These are phyloP conservation scores for Penicillium mononematosum DNA, from an alignment of 495 filamentous ascomycete genomes.

Conservation along the genomic window DNA sequence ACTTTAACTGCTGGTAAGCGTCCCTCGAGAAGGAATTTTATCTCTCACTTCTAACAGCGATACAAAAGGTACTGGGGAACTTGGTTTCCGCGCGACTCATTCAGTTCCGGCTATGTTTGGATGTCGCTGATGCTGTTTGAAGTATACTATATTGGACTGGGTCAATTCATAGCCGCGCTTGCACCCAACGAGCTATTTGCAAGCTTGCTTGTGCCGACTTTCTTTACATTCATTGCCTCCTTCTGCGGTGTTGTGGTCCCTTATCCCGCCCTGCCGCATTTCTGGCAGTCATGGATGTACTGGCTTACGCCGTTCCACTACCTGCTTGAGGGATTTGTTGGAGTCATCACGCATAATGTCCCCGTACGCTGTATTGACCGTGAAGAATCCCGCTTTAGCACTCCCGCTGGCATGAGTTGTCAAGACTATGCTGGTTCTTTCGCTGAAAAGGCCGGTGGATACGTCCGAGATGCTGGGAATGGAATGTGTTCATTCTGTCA, in stretches of 20 bases:
- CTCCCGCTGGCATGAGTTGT: constrained; percentile 53
- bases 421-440: constrained; percentile 50
- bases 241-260: constrained; percentile 67
- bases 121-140: constrained; percentile 67
- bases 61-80: constrained; percentile 48
- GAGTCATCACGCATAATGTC: constrained; percentile 52
- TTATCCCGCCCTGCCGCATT: constrained; percentile 51
- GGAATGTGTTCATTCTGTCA: constrained; percentile 62
- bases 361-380: constrained; percentile 53
- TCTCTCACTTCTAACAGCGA: not conserved
- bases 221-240: constrained; percentile 62
- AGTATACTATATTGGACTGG: constrained; percentile 70
- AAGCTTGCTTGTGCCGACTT: constrained; percentile 62
- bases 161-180: constrained; percentile 73
- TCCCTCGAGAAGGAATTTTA: not conserved
- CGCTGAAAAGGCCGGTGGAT: constrained; percentile 47
- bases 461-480: constrained; percentile 45
- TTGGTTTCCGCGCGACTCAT: constrained; percentile 53
- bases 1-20: constrained; percentile 59
- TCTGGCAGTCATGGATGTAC: constrained; percentile 71
- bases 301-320: constrained; percentile 64
- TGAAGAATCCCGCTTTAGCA: constrained; percentile 58
- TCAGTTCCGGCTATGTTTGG: constrained; percentile 56
- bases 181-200: constrained; percentile 71
- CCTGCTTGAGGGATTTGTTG: constrained; percentile 57